Evolutionary conservation across 1,284 basidiomycete genomes (phyloP), one percentile per base, ranked within the genome.

Genomic region (Athelia sp.): DNA sequence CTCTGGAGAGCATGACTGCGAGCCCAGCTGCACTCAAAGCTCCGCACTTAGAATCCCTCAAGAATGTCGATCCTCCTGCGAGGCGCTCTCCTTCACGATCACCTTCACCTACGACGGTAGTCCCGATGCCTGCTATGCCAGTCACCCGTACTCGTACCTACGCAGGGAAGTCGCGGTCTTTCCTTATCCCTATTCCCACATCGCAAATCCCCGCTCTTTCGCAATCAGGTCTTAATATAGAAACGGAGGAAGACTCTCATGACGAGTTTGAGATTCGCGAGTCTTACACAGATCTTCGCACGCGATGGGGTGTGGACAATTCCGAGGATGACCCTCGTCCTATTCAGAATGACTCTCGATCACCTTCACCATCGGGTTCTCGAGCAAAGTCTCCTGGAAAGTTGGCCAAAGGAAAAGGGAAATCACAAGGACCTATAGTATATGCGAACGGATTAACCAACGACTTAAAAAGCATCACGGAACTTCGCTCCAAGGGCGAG

Each of bases 401-500:
- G 54, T 56, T 60, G 55, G 61, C 15, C 69, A 69, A 56, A 59
- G 64, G 29, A 73, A 63, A 60, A 63, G 53, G 55, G 58, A 54
- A 3, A 50, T 58, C 58, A 42, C 62, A 64, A 13, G 51, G 55
- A 4, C 63, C 66, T 8, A 58, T 76, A 11, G 19, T 40, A 6
- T 40, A 40, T n/a, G 68, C 75, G 2, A 62, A 64, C 24, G 80
- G 78, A 14, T 79, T 83, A 76, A 79, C 81, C 69, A 89, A 88
- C 57, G 84, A 87, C 47, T 59, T 90, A 45, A 87, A 84, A 61
- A 90, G 85, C 52, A 87, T 90, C 45, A 86, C 84, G 0, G 88
- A 91, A 56, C 69, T 91, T 31, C 70, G 87, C 48, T 84, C 77
- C 56, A 87, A 86, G 60, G 88, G 88, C n/a, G 87, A 91, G 64